Conservation (phyloP, 2,329 filamentous ascomycete species). For the Colletotrichum nymphaeae region DNA sequence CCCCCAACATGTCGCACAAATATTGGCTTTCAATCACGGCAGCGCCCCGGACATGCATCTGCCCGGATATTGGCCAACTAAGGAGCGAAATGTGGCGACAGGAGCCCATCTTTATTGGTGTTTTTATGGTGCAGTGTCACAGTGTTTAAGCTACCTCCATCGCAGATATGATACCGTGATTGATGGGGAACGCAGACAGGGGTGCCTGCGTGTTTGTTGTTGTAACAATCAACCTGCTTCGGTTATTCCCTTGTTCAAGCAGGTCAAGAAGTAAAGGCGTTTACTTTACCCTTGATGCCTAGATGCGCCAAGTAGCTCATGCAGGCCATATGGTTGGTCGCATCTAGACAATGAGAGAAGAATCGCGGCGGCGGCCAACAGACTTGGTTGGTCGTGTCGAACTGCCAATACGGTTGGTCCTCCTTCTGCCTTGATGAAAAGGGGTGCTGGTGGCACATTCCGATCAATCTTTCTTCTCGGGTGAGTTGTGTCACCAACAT, state of each 20-base stretch:
- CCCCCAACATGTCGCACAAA: background rate
- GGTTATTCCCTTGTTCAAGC: background rate
- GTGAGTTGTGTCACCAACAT: background rate
- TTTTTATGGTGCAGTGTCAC: background rate
- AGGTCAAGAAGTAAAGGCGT: background rate
- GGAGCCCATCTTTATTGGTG: background rate
- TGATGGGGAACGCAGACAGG: background rate
- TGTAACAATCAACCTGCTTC: background rate
- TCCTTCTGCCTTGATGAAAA: background rate
- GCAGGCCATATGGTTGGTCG: background rate
- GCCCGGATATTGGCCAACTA: background rate
- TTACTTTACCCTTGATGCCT: background rate
- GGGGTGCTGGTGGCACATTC: background rate
- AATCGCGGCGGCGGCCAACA: background rate
- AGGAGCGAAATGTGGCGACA: background rate
- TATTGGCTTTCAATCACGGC: background rate
- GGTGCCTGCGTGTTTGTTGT: background rate
- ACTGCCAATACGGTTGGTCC: background rate
- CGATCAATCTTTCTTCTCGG: background rate
- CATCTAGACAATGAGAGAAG: background rate
- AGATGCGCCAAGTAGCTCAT: background rate
- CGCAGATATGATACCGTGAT: background rate
- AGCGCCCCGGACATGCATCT: background rate
- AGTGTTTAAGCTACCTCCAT: background rate
- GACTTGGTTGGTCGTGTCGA: background rate